Base-by-base conservation (phyloP, 1,284 basidiomycete species). In the Moesziomyces sp. region DNA sequence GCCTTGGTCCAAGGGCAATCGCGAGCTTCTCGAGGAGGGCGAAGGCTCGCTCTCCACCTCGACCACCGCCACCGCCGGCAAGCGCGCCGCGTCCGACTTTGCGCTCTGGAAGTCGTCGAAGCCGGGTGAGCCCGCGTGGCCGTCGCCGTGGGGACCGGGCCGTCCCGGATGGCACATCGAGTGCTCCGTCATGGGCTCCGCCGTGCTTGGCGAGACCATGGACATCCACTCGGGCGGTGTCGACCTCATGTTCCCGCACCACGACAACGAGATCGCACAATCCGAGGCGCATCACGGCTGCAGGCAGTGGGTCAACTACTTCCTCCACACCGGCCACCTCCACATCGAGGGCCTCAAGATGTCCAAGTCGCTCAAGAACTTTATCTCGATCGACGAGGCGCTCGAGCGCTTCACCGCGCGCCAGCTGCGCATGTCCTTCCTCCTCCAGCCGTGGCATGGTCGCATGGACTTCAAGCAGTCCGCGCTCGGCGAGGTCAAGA, bases 81-180 rank as follows among this genome's bases (percentile, higher is more conserved):
- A 89, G 82, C 85, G 87, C 26, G 86, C 86, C 24, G 78, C 88
- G 0, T 85, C 88, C 13, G 96, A 99, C 86, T 99, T 99, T 85
- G 97, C 97, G 7, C 87, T 99, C 14, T 99, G 97, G 97, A 99
- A 99, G 86, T 90, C 93, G 3, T 94, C 93, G 34, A 97, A 97
- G 86, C 90, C 94, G 1, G 97, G 97, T n/a, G 97, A 99, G 85
- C 97, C 97, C 2, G 91, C 91, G 3, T 99, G 97, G 97, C 89
- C 91, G 0, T 97, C 94, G 10, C 91, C 93, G 7, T 99, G 97
- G 97, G 97, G 97, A 28, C 87, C 88, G 42, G 97, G 97, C n/a
- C 89, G 97, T 58, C 97, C 97, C 1, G 97, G 97, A 11, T 99
- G 97, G 97, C 97, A 99, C 84, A 99, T 99, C 63, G 97, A 99